phyloP scores from a whole-genome alignment of 1,284 basidiomycete genomes.

The Cutaneotrichosporon spelunceum region DNA sequence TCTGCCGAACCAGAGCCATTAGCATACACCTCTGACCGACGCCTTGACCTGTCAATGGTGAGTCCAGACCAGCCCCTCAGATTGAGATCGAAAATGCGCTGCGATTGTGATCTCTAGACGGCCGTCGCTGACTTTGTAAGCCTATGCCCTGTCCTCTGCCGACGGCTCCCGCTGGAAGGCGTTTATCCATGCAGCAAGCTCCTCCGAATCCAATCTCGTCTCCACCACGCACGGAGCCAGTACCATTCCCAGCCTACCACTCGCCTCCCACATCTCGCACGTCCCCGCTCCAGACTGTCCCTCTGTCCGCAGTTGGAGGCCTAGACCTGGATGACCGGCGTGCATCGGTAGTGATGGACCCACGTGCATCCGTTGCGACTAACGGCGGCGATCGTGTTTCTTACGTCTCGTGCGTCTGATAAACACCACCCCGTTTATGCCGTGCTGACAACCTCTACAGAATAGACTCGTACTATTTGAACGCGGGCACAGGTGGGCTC shows the following conservation, averaged over 20 bases:
- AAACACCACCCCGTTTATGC: background rate
- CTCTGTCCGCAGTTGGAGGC: background rate
- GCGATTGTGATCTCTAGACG: background rate
- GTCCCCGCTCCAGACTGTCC: conserved; percentile 18
- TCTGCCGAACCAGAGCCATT: conserved; percentile 1
- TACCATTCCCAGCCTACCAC: conserved; percentile 17
- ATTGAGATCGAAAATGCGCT: background rate
- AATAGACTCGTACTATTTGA: conserved; percentile 35
- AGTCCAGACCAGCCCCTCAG: background rate
- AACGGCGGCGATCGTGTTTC: conserved; percentile 28
- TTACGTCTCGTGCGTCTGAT: conserved; percentile 33
- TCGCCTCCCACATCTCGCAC: conserved; percentile 5
- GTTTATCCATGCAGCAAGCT: conserved; percentile 1
- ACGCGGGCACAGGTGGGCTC: conserved; percentile 12
- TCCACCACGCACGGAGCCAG: conserved; percentile 9
- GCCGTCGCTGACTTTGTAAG: conserved; percentile 4
- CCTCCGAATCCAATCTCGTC: background rate
- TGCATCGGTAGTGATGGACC: conserved; percentile 14
- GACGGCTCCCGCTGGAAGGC: background rate
- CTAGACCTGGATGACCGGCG: conserved; percentile 6
- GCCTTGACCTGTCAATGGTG: conserved; percentile 15
- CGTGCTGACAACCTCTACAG: conserved; percentile 18
- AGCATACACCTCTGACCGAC: conserved; percentile 2
- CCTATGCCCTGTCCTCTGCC: conserved; percentile 12
- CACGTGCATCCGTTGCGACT: conserved; percentile 19